Conservation (phyloP, 1,284 basidiomycete genomes). For the Microbotryomycetes sp. region DNA sequence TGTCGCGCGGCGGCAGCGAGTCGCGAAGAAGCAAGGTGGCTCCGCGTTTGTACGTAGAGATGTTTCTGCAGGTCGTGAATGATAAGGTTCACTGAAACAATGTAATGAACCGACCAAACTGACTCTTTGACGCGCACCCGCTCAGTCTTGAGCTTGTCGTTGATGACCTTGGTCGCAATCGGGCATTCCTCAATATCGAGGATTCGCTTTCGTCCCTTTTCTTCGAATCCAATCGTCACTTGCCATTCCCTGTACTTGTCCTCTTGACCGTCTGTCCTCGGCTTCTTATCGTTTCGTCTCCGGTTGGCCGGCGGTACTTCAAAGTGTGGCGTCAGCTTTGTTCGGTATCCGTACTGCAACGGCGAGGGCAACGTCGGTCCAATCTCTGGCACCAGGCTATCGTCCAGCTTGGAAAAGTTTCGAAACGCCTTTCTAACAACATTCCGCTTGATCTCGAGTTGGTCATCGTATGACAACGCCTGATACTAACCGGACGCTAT, state of each 20-base stretch:
- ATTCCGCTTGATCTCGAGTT: conserved; percentile 75
- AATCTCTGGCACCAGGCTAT: conserved; percentile 57
- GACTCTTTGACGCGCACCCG: conserved; percentile 64
- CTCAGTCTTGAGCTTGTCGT: conserved; percentile 57
- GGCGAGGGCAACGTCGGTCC: conserved; percentile 77
- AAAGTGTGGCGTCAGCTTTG: conserved; percentile 96
- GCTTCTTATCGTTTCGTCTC: conserved; percentile 33
- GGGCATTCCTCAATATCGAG: conserved; percentile 97
- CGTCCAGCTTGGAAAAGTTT: conserved; percentile 64
- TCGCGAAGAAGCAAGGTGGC: conserved; percentile 88
- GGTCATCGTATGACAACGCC: conserved; percentile 81
- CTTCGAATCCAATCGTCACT: conserved; percentile 83
- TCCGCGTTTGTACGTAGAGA: conserved; percentile 74
- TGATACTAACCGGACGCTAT: conserved; percentile 51
- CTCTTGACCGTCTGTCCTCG: conserved; percentile 15
- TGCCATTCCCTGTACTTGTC: conserved; percentile 34
- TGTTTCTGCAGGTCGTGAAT: conserved; percentile 53
- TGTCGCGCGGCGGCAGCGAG: conserved; percentile 50
- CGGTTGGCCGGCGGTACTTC: conserved; percentile 58
- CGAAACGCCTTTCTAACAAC: conserved; percentile 82
- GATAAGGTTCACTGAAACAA: no score
- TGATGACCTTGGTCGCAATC: conserved; percentile 69
- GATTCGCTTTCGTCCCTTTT: conserved; percentile 64
- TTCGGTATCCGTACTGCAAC: conserved; percentile 82
- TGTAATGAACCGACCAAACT: no score